phyloP scores from a whole-genome alignment of 2,329 filamentous ascomycete genomes.

The Macrophomina pseudophaseolina region DNA sequence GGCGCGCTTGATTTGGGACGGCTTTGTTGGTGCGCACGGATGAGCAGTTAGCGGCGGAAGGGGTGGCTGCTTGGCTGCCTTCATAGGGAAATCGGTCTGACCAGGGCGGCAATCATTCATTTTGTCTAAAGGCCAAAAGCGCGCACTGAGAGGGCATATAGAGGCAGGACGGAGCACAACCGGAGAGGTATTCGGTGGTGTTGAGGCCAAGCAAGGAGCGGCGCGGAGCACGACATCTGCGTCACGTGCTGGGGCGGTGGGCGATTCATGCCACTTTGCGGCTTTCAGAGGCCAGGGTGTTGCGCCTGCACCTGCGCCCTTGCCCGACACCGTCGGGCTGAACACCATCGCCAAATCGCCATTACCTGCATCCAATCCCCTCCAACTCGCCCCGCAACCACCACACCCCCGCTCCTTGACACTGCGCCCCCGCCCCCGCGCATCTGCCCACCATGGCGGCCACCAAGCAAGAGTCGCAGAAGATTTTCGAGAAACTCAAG shows the following conservation, averaged over 20 bases:
- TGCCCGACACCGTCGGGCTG: conserved; percentile 17
- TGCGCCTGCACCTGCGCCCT: too few relatives aligned
- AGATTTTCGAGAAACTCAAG: conserved; percentile 98
- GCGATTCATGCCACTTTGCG: conserved; percentile 26
- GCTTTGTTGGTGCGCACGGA: not conserved
- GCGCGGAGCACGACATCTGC: not conserved
- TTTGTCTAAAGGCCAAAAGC: not conserved
- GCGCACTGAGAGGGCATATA: not conserved
- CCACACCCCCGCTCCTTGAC: conserved; percentile 1
- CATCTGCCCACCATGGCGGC: conserved; percentile 61
- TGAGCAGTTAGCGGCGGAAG: not conserved
- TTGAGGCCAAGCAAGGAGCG: not conserved
- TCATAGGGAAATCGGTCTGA: not conserved
- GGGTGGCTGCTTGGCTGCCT: not conserved
- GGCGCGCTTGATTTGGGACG: not conserved
- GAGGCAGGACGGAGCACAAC: not conserved
- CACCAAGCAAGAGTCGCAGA: conserved; percentile 92
- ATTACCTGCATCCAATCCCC: conserved; percentile 1
- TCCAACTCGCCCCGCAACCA: conserved; percentile 3
- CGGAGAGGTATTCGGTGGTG: not conserved
- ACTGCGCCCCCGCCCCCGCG: not conserved
- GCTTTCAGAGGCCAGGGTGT: conserved; percentile 12
- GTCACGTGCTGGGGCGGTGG: conserved; percentile 6
- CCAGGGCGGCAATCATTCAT: not conserved
- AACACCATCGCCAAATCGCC: conserved; percentile 21